Percentiles rank a stretch among this genome's conserved stretches.
phyloP scores from a whole-genome alignment of 495 filamentous ascomycete genomes.

The Aspergillus nidulans region DNA sequence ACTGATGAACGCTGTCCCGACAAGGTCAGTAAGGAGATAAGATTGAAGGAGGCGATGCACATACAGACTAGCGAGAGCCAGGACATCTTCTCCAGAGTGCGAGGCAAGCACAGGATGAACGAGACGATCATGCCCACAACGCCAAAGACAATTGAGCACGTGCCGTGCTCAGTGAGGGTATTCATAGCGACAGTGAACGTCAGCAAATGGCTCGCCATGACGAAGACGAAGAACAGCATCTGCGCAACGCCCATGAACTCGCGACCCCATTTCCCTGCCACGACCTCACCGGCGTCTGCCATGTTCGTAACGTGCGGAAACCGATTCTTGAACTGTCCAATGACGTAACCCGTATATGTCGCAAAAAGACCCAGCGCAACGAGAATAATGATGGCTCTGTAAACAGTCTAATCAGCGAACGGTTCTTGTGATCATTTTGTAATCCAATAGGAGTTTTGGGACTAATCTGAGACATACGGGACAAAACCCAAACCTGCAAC shows the following conservation, averaged over 20 bases:
- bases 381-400: conserved; percentile 60
- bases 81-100: conserved; percentile 58
- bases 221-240: conserved; percentile 66
- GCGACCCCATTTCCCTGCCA: conserved; percentile 59
- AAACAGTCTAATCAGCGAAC: conserved; percentile 8
- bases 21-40: conserved; percentile 20
- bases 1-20: conserved; percentile 52
- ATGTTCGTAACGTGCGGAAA: conserved; percentile 70
- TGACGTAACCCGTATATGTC: conserved; percentile 72
- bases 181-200: conserved; percentile 75
- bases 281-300: conserved; percentile 64
- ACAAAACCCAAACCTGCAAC: conserved; percentile 63
- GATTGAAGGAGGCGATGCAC: neutral
- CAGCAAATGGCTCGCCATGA: conserved; percentile 73
- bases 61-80: conserved; percentile 63
- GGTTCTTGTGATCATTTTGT: neutral
- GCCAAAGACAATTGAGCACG: conserved; percentile 68
- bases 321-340: conserved; percentile 71
- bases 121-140: conserved; percentile 62
- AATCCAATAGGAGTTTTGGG: neutral
- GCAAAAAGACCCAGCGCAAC: conserved; percentile 60
- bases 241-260: conserved; percentile 61
- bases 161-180: conserved; percentile 57
- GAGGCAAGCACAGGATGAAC: conserved; percentile 61
- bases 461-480: conserved; percentile 24